A percentile compares a stretch with the other conserved stretches of the same genome.
Conservation (phyloP, 164 flowering plant genomes). For the Magnolia kwangsiensis region DNA sequence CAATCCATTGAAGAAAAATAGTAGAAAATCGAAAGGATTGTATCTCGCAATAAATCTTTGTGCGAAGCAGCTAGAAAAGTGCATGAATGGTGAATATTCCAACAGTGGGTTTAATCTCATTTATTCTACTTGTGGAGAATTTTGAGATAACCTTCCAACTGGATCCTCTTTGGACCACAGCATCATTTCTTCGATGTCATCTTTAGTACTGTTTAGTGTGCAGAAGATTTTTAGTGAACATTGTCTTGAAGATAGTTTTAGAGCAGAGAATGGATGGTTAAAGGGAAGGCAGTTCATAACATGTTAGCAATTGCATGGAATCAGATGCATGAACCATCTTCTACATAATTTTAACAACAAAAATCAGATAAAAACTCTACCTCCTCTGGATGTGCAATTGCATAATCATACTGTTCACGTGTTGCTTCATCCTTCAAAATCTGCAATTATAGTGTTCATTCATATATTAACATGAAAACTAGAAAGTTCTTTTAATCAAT, state of each 20-base stretch:
- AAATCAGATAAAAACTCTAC: conserved; percentile 21
- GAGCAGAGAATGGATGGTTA: not conserved
- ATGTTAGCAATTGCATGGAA: no score
- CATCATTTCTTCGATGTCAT: not conserved
- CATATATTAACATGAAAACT: not conserved
- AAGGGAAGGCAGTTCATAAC: not conserved
- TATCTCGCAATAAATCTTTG: not conserved
- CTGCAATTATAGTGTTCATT: conserved; percentile 34
- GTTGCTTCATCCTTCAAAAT: conserved; percentile 92
- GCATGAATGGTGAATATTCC: not conserved
- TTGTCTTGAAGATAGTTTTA: not conserved
- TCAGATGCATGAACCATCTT: not conserved
- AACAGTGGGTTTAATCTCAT: not conserved
- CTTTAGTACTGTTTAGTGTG: not conserved
- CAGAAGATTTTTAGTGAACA: not conserved
- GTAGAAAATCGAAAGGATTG: not conserved
- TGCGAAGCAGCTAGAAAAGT: not conserved
- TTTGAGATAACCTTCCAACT: not conserved
- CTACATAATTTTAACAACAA: not conserved
- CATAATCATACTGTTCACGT: conserved; percentile 92
- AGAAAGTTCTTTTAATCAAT: not conserved
- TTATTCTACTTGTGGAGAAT: not conserved
- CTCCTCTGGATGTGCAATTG: conserved; percentile 98
- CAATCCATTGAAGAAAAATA: not conserved
- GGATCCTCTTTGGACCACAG: not conserved